A percentile compares a stretch with the other conserved stretches of the same genome.
Conservation (phyloP, 257 asterid species). For the Solanum medicagineum region DNA sequence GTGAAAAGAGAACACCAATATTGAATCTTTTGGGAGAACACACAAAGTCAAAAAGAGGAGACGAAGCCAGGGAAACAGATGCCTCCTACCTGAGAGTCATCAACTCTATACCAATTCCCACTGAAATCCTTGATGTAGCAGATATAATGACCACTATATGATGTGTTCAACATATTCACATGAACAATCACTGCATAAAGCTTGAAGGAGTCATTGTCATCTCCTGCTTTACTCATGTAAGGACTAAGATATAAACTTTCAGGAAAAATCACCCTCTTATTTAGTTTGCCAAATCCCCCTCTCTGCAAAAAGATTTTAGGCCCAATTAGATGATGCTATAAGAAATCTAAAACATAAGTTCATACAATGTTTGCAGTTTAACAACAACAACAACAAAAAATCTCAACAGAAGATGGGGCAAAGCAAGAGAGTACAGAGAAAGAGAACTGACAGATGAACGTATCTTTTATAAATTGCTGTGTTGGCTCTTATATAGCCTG, state of each 20-base stretch:
- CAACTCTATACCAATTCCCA: conserved; percentile 80
- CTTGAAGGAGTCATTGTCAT: conserved; percentile 54
- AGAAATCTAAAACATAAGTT: neutral
- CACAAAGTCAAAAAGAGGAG: neutral
- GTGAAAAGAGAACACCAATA: neutral
- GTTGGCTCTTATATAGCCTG: too few relatives aligned
- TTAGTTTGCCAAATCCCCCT: conserved; percentile 85
- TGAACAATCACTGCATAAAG: conserved; percentile 94
- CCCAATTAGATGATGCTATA: neutral
- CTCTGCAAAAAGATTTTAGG: conserved; percentile 30
- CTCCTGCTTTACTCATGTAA: conserved; percentile 63
- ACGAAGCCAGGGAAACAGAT: neutral
- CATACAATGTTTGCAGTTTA: neutral
- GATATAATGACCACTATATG: conserved; percentile 87
- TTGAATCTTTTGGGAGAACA: neutral
- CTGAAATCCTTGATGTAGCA: conserved; percentile 73
- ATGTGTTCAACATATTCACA: conserved; percentile 86
- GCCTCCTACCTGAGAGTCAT: conserved; percentile 65
- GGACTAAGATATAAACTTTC: conserved; percentile 65
- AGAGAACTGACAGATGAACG: too few relatives aligned
- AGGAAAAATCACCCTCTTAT: conserved; percentile 82
- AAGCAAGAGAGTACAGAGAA: neutral
- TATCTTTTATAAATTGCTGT: too few relatives aligned
- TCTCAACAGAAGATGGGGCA: neutral
- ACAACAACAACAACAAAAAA: neutral